Evolutionary conservation across 2,329 filamentous ascomycete genomes (phyloP), one percentile per base, ranked within the genome.

Genomic region (Pseudocercospora macadamiae): DNA sequence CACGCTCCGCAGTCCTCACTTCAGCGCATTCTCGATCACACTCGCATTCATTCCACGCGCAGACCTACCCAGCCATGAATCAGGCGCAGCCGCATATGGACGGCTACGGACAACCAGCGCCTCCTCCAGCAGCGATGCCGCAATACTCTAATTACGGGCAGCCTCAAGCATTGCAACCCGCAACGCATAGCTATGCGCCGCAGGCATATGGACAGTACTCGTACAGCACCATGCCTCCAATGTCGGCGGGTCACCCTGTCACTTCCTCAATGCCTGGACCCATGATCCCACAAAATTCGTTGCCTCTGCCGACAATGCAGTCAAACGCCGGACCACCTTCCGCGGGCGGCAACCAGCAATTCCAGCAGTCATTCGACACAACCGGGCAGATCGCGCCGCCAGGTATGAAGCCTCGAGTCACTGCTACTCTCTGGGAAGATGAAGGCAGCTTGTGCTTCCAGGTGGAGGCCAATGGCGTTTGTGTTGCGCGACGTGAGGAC

Each of bases 391-490:
- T 96, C 60, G 90, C 92, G 16, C 95, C 95, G 7, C 90, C 90
- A 2, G 93, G 93, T 26, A 96, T 96, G 86, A 97, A 97, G 79
- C 95, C 95, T 18, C 84, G 93, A 62, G 95, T 99, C 25, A 97
- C 95, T 3, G 95, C 95, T 7, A 99, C 95, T 0, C 76, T 99
- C 21, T 99, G 95, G 95, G 95, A 97, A 79, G 95, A 99, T 67
- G 95, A 99, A 73, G 95, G 95, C 30, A 97, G 92, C 72, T 81
- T 97, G 26, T 99, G 95, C 78, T 99, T 97, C 73, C 95, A 97
- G 74, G 95, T 97, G 1, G 95, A 97, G 76, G 93, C 95, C 3
- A 89, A 95, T 66, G 93, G 93, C 48, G 93, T 99, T 54, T 99
- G 95, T 74, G 95, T 97, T 57, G 93, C 93, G 54, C 86, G 95